Base-by-base conservation (phyloP, 306 rosid species). In the Castanopsis chinensis region DNA sequence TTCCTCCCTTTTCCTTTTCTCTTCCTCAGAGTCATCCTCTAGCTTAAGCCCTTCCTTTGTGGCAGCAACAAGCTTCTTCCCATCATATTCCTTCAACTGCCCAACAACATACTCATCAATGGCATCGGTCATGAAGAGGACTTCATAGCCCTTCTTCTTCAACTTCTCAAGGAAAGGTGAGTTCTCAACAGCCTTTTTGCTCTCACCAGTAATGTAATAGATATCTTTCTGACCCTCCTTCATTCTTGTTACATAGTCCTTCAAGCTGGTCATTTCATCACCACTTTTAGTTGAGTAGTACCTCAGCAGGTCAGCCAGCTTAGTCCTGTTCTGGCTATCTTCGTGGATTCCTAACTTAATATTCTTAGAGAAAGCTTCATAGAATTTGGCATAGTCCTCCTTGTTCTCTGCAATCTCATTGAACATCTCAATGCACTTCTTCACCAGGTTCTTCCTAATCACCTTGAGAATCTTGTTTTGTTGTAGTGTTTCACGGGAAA, bases 401-500 rank as follows among this genome's bases (percentile, higher is more conserved):
- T 79, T 83, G 17, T 79, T 72, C 37, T 73, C 79, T 0, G 61
- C 69, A 41, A 80, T 76, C 73, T 84, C 82, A 45, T 37, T 70
- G 84, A 84, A 84, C 81, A 76, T 43, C 18, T 80, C 84, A 6
- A 84, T 77, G 73, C 82, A 80, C 19, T 84, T 84, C 76, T 84
- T 84, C 37, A 80, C 87, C 72, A 80, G 30, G 60, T 80, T 72
- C 79, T 84, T 84, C 81, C 76, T 80, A 63, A 80, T 80, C 15
- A 80, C 87, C 75, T 76, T 64, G 33, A 80, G 81, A 64, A 80
- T 80, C 84, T 80, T 84, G 79, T 76, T 84, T 45, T 80, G 84
- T 8, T 84, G 82, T 12, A 80, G 73, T 79, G 57, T 84, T 69
- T 84, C 84, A 13, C 70, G 79, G 51, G 84, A 84, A 69, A 84